Evolutionary conservation across 208 protist genomes (phyloP).

Genomic region (Tritrichomonas musculus): DNA sequence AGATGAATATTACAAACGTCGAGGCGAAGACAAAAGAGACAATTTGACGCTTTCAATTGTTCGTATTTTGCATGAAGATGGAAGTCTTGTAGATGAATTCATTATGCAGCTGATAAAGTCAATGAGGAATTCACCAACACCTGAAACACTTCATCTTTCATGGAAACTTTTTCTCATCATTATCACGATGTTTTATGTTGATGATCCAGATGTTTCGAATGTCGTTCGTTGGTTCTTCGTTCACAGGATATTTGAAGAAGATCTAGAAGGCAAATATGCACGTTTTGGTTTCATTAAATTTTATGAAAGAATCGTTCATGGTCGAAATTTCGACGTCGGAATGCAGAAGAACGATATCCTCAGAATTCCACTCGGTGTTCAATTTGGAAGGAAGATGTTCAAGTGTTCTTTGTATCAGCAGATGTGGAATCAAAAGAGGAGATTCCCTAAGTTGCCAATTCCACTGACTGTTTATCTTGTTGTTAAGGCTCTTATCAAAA

Average conservation of each 20-base stretch:
- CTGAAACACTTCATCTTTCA: neutral
- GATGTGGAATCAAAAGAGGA: neutral
- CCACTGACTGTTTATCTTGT: neutral
- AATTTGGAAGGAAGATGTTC: neutral
- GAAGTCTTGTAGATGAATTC: neutral
- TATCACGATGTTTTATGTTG: neutral
- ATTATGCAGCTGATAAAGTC: neutral
- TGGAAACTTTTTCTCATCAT: neutral
- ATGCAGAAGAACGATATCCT: neutral
- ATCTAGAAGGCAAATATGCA: neutral
- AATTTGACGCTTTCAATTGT: too few species aligned
- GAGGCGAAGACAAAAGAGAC: too few species aligned
- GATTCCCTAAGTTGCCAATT: neutral
- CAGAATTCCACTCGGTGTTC: neutral
- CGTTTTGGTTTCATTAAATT: conserved; percentile 8
- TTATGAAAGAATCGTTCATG: neutral
- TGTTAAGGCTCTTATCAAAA: neutral
- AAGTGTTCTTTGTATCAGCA: neutral
- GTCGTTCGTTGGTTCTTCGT: neutral
- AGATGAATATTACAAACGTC: too few species aligned
- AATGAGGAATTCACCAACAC: neutral
- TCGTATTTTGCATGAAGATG: too few species aligned
- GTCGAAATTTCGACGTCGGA: neutral
- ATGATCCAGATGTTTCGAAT: neutral
- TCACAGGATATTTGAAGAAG: too few species aligned